A percentile compares a stretch with the other conserved stretches of the same genome.
phyloP scores from a whole-genome alignment of 768 basidiomycete species.

The Leccinum sublutescens region DNA sequence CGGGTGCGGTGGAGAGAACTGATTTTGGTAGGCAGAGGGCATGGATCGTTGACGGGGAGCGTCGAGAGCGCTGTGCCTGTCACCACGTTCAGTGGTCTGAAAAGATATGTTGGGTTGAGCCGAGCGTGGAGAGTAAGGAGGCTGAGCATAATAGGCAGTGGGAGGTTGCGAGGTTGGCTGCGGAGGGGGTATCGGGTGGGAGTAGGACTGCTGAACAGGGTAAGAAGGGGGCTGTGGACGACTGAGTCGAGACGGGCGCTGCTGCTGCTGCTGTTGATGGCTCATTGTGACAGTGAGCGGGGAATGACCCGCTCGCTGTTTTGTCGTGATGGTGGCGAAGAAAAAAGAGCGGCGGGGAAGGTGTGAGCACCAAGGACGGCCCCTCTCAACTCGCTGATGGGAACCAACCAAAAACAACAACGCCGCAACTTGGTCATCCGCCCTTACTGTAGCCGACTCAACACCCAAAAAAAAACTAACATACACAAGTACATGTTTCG shows the following conservation, averaged over 20 bases:
- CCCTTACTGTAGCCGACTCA: background rate
- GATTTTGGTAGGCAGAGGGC: conserved; percentile 45
- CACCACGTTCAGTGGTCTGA: conserved; percentile 65
- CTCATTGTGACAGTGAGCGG: conserved; percentile 17
- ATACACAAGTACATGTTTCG: too few species aligned
- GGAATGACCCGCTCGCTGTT: conserved; percentile 3
- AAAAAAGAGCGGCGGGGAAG: conserved; percentile 21
- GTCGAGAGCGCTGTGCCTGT: conserved; percentile 59
- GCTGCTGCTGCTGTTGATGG: conserved; percentile 45
- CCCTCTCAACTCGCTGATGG: background rate
- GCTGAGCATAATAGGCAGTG: conserved; percentile 19
- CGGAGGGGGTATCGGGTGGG: conserved; percentile 20
- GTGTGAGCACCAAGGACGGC: background rate
- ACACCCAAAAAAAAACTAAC: background rate
- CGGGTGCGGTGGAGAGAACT: conserved; percentile 40
- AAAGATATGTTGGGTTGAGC: conserved; percentile 59
- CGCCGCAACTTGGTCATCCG: background rate
- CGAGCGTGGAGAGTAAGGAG: conserved; percentile 18
- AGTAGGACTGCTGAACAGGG: conserved; percentile 27
- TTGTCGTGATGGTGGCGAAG: background rate
- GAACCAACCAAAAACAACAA: conserved; percentile 9
- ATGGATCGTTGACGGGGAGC: conserved; percentile 48
- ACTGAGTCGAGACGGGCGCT: conserved; percentile 30
- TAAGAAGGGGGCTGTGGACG: conserved; percentile 40
- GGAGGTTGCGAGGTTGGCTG: conserved; percentile 17